A percentile compares a stretch with the other conserved stretches of the same genome.
Evolutionary conservation across 2,329 filamentous ascomycete genomes (phyloP).

Genomic region (Colletotrichum sp.): DNA sequence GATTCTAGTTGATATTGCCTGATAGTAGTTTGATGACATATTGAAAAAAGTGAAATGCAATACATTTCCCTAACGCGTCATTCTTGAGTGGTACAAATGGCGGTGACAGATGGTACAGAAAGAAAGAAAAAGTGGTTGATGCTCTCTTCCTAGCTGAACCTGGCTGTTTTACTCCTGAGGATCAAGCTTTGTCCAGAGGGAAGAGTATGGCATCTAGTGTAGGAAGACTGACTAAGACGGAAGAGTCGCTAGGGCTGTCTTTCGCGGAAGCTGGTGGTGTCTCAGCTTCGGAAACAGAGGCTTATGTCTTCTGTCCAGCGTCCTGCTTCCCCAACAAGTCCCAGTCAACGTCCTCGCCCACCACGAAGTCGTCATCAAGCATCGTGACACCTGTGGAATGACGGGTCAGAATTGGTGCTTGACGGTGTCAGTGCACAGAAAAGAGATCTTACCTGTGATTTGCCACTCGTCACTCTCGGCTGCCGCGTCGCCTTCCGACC

Average conservation of each 20-base stretch:
- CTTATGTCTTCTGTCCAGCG: neutral
- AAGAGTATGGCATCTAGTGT: neutral
- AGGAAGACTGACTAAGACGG: neutral
- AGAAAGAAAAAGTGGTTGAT: neutral
- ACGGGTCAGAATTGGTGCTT: neutral
- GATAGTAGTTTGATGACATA: neutral
- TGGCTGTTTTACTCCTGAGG: neutral
- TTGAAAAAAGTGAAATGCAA: neutral
- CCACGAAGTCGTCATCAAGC: neutral
- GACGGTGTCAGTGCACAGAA: neutral
- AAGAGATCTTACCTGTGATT: neutral
- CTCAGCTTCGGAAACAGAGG: neutral
- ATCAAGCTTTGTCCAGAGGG: neutral
- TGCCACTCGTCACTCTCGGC: neutral
- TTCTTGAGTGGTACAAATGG: neutral
- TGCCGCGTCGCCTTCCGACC: neutral
- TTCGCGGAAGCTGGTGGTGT: neutral
- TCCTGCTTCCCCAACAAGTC: neutral
- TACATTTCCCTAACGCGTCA: neutral
- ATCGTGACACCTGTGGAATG: neutral
- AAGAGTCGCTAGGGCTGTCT: neutral
- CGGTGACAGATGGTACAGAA: neutral
- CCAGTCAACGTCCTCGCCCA: neutral
- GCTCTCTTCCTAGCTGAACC: neutral
- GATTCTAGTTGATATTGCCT: neutral